Percentiles rank a stretch among this genome's conserved stretches.
phyloP scores from a whole-genome alignment of 768 basidiomycete species.

The Lactarius trivialis region DNA sequence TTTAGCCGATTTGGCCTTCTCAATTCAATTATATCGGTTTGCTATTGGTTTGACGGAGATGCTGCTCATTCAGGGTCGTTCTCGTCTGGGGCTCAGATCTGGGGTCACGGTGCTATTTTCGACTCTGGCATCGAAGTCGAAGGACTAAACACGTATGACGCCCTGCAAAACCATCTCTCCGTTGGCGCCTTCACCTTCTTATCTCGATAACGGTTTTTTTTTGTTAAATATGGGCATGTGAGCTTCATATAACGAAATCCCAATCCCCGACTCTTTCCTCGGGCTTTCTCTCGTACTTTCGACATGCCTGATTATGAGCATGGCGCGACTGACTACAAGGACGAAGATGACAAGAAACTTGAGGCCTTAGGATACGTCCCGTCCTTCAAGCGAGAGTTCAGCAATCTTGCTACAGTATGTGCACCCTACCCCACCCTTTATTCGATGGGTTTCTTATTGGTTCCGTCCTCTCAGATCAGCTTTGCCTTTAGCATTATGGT shows the following conservation, averaged over 20 bases:
- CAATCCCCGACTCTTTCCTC: background rate
- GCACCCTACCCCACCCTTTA: background rate
- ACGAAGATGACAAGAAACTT: slow-evolving; percentile 57
- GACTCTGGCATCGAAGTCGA: background rate
- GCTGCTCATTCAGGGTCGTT: background rate
- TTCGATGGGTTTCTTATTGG: background rate
- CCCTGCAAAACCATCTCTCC: background rate
- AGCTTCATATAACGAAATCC: background rate
- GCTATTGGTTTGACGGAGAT: background rate
- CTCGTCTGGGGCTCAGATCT: background rate
- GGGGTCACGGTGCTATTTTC: background rate
- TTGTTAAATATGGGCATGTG: background rate
- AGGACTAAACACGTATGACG: background rate
- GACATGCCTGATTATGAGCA: slow-evolving; percentile 6
- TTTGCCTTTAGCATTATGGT: slow-evolving; percentile 79
- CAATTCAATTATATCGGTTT: background rate
- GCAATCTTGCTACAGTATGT: slow-evolving; percentile 69
- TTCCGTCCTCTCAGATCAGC: slow-evolving; percentile 41
- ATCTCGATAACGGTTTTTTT: background rate
- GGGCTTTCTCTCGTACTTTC: background rate
- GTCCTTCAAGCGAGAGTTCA: slow-evolving; percentile 81
- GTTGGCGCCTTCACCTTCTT: background rate
- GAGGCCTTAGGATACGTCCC: slow-evolving; percentile 66
- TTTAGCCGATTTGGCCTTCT: background rate
- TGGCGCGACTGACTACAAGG: background rate